These are phyloP conservation scores for Backusella tuberculispora DNA, from an alignment of 192 early-diverging fungal species.

Conservation along the genomic window DNA sequence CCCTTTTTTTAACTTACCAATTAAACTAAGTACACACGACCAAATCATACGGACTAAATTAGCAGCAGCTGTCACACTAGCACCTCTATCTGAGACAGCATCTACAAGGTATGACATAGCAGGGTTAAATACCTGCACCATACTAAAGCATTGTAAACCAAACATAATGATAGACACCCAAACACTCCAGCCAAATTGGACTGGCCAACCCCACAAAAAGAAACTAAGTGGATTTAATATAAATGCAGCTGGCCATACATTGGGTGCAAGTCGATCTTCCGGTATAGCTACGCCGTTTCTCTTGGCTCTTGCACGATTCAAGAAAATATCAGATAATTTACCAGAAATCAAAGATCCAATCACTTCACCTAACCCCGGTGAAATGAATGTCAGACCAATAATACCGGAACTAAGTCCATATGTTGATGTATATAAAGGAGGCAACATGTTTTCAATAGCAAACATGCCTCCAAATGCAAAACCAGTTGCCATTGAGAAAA, in stretches of 20 bases:
- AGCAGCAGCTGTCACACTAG: conserved; percentile 51
- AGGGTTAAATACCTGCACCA: conserved; percentile 41
- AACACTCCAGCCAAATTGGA: conserved; percentile 41
- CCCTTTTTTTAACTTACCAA: conserved; percentile 24
- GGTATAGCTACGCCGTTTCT: conserved; percentile 27
- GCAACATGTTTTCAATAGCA: conserved; percentile 45
- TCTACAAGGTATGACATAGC: conserved; percentile 49
- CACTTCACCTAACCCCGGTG: conserved; percentile 41
- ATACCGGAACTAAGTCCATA: conserved; percentile 36
- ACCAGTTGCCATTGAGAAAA: conserved; percentile 45
- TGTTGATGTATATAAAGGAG: conserved; percentile 26
- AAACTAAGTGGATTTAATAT: conserved; percentile 44
- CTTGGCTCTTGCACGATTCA: conserved; percentile 27
- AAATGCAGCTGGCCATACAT: conserved; percentile 38
- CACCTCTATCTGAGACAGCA: conserved; percentile 50
- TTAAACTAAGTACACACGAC: conserved; percentile 47
- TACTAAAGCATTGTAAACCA: conserved; percentile 48
- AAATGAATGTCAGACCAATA: conserved; percentile 40
- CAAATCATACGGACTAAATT: conserved; percentile 46
- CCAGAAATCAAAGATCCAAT: conserved; percentile 39
- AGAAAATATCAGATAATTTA: conserved; percentile 36
- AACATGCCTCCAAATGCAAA: conserved; percentile 57
- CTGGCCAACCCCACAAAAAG: conserved; percentile 49
- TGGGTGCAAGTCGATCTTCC: conserved; percentile 37
- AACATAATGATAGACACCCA: conserved; percentile 46